phyloP scores from a whole-genome alignment of 345 rosid species.

The Crucihimalaya himalaica region DNA sequence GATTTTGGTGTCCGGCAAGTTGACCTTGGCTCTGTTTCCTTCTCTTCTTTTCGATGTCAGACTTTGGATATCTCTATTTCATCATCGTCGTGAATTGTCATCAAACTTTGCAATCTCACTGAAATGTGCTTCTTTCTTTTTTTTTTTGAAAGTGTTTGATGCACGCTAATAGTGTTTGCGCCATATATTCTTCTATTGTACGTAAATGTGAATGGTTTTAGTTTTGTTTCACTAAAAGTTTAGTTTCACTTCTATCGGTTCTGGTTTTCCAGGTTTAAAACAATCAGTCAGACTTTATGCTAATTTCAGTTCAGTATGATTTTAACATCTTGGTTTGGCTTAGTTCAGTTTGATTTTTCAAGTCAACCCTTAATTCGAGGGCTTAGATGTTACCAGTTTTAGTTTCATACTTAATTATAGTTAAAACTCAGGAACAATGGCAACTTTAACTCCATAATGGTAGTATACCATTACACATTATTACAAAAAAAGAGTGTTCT shows the following conservation, averaged over 20 bases:
- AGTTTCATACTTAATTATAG: background rate
- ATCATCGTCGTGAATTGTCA: background rate
- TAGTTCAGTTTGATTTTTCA: background rate
- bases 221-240: no score
- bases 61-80: conserved; percentile 4
- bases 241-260: background rate
- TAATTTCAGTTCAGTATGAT: background rate
- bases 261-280: background rate
- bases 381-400: background rate
- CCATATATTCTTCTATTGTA: no score
- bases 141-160: background rate
- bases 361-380: background rate
- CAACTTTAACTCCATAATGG: background rate
- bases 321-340: background rate
- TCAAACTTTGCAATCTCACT: background rate
- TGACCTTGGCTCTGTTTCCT: conserved; percentile 41
- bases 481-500: background rate
- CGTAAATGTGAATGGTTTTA: background rate
- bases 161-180: background rate
- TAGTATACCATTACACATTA: background rate
- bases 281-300: background rate
- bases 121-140: background rate
- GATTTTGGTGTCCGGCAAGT: conserved; percentile 36
- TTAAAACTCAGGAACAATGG: background rate
- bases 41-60: conserved; percentile 42